Evolutionary conservation across 164 flowering plant genomes (phyloP).

Genomic region (Macadamia tetraphylla): DNA sequence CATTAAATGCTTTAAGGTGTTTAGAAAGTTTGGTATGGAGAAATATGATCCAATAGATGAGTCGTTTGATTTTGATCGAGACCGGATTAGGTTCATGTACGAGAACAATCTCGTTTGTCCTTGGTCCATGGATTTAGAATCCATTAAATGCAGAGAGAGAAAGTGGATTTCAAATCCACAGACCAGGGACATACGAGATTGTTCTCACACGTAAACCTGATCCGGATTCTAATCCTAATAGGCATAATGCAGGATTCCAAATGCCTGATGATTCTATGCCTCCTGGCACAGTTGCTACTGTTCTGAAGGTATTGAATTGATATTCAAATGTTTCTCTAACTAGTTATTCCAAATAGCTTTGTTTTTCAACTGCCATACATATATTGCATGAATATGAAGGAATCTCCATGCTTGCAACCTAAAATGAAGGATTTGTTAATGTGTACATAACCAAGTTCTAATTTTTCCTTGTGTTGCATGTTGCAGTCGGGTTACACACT

Average conservation of each 20-base stretch:
- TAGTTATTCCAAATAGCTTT: not conserved
- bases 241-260: slow-evolving; percentile 80
- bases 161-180: too few relatives aligned
- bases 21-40: slow-evolving; percentile 66
- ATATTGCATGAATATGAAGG: too few relatives aligned
- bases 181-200: too few relatives aligned
- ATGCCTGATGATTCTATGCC: slow-evolving; percentile 74
- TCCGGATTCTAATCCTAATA: slow-evolving; percentile 34
- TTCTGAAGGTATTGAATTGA: slow-evolving; percentile 58
- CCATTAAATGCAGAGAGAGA: too few relatives aligned
- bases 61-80: slow-evolving; percentile 41
- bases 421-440: too few relatives aligned
- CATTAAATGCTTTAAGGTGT: slow-evolving; percentile 44
- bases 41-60: slow-evolving; percentile 66
- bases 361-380: too few relatives aligned
- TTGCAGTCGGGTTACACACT: slow-evolving; percentile 76
- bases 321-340: not conserved
- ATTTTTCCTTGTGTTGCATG: not conserved
- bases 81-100: too few relatives aligned
- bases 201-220: too few relatives aligned
- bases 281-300: slow-evolving; percentile 64
- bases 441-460: too few relatives aligned
- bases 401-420: too few relatives aligned
- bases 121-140: too few relatives aligned
- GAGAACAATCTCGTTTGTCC: too few relatives aligned